Base-by-base conservation (phyloP, 345 rosid species). In the Eutrema japonicum region DNA sequence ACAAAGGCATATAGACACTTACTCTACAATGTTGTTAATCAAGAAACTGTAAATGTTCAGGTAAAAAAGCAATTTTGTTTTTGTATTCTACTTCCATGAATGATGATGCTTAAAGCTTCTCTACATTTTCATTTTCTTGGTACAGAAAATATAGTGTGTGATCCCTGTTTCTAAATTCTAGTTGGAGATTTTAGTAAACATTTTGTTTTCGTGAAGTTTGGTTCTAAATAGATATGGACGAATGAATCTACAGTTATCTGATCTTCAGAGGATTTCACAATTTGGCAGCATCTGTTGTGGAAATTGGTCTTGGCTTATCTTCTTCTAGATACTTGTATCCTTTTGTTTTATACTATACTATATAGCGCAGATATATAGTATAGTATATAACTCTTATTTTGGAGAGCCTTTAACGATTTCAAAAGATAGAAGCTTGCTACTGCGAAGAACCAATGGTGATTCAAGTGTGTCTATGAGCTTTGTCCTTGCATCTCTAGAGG, bases 271-370 rank as follows among this genome's bases (percentile, higher is more conserved):
- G 69, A 18, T 51, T 75, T 68, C 16, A 68, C 38, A 61, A 52
- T 69, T 54, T 76, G 75, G 83, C 91, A 91, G 95, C 91, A 82
- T 54, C 48, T 89, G 11, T 72, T 91, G 45, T 87, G 89, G 97
- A 94, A 83, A 72, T 58, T 85, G 14, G 64, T 84, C 55, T 10
- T 78, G 43, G 82, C 80, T 71, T 88, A 85, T 76, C 82, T 91
- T 74, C 82, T 90, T 68, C 67, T 91, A 70, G 98, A 94, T 83
- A 84, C 82, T 75, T 88, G 98, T 93, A 89, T 89, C 97, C 88
- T 36, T 86, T 74, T 50, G 3, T 22, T 46, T 13, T 37, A 6
- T 49, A 29, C 13, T 12, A 5, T 49, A 47, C 18, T 29, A 13
- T 13, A 10, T 29, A n/a, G 14, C 40, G 50, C 29, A 27, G 60